Evolutionary conservation across 306 rosid genomes (phyloP), one percentile per base, ranked within the genome.

Genomic region (Prunus fruticosa): DNA sequence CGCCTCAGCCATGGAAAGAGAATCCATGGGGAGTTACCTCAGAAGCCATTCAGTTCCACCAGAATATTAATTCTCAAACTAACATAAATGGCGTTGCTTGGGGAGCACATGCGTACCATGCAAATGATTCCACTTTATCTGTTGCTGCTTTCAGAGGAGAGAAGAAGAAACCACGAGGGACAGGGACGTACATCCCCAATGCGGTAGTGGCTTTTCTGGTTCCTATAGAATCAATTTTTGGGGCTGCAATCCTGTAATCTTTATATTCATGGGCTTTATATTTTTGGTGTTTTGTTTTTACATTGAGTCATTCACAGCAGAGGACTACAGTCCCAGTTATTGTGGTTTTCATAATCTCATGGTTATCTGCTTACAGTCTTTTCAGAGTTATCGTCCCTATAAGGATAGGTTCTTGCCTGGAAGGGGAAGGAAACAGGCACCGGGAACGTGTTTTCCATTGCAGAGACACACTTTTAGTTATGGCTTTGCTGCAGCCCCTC

Each of bases 121-220:
- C 82, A 12, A 87, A 87, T 87, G 81, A 76, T 74, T 74, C 83
- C 57, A 73, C 83, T 67, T 76, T 82, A 57, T 85, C 78, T 12
- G 50, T 77, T 72, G 68, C 84, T 54, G 63, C 84, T 32, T 88
- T 76, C 23, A 86, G 80, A 46, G 94, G 89, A 80, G 93, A 90
- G 75, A 87, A 79, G 72, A 86, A 71, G 78, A 90, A 77, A 82
- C 86, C 83, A 18, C 88, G 87, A 73, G 96, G 94, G 86, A 89
- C 89, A 1, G 96, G 91, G 57, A 90, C 94, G 34, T 91, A 87
- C 89, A 87, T 90, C 87, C 96, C 96, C 27, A 90, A 84, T 34
- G 54, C 82, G 91, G 93, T 92, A 88, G 79, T 56, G 84, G 3
- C 69, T 61, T 72, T 67, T 83, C 3, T 20, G 64, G 25, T 71